phyloP scores from a whole-genome alignment of 148 eudicot genomes.

The Spergularia marina region DNA sequence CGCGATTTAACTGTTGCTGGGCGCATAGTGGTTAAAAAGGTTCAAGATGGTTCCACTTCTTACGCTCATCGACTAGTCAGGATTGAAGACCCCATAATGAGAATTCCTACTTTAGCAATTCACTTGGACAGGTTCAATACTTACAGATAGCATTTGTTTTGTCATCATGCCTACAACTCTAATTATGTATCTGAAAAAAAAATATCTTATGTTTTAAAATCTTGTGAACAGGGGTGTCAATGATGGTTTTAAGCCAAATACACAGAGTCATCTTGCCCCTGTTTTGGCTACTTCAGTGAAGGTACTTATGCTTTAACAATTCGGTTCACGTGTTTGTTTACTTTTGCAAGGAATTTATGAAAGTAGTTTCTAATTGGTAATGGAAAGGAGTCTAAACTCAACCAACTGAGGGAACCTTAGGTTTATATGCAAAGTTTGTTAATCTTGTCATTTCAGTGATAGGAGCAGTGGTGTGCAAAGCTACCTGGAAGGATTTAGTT shows the following conservation, averaged over 20 bases:
- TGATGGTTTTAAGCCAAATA: constrained; percentile 88
- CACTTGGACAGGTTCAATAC: constrained; percentile 82
- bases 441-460: too few relatives aligned
- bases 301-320: constrained; percentile 28
- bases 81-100: constrained; percentile 86
- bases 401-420: neutral
- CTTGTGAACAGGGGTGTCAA: constrained; percentile 52
- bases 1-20: constrained; percentile 91
- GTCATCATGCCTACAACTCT: neutral
- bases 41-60: constrained; percentile 52
- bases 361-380: neutral
- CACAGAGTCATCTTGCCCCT: constrained; percentile 86
- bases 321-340: neutral
- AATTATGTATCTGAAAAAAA: neutral
- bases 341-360: neutral
- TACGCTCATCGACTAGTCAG: constrained; percentile 76
- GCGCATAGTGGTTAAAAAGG: constrained; percentile 66
- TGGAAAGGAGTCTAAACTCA: neutral
- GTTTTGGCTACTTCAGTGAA: constrained; percentile 86
- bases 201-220: neutral
- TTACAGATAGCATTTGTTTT: neutral
- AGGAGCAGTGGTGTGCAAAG: neutral
- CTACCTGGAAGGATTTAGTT: neutral
- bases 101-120: constrained; percentile 94
- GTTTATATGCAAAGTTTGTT: neutral